Evolutionary conservation across 2,329 filamentous ascomycete species (phyloP), one percentile per base, ranked within the genome.

Genomic region (Mariannaea elegans): DNA sequence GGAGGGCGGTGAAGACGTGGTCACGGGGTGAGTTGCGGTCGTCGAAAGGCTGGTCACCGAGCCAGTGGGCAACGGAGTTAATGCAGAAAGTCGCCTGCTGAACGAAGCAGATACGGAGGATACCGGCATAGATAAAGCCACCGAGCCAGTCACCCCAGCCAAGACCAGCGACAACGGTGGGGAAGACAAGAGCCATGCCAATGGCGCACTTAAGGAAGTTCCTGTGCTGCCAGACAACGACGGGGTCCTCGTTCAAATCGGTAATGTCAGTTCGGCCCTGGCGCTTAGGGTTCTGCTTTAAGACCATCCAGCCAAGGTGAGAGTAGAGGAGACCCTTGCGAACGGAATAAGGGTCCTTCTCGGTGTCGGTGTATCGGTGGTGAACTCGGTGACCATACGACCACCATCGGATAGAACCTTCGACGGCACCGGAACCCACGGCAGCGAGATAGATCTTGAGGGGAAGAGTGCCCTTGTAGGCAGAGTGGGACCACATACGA

Each of bases 81-180:
- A 96, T 91, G 72, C 92, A 96, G 85, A 96, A 96, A 65, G 93
- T 95, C 60, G 92, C 92, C 80, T 96, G 92, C 82, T 95, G 92
- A 66, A 96, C 90, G 78, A 94, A 90, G 84, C 93, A 94, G 79
- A 94, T 90, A 69, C 92, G 89, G 66, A 96, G 87, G 69, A 96
- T 93, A 72, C 92, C 92, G 62, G 84, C 92, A 73, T 96, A 96
- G 76, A 96, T 84, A 76, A 93, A 92, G 46, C 93, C 93, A 69
- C 93, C 93, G 59, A 84, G 75, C 87, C 87, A 94, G 78, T 96
- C 92, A 76, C 87, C 86, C 91, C 91, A 96, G 73, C 87, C 84
- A 31, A 95, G 81, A 67, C 92, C 92, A 72, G 90, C 87, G 64
- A 95, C 87, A 32, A 93, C 69, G 61, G 86, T 90, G 31, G 93